A percentile compares a stretch with the other conserved stretches of the same genome.
Conservation (phyloP, 1,284 basidiomycete genomes). For the Cutaneotrichosporon arboriforme region DNA sequence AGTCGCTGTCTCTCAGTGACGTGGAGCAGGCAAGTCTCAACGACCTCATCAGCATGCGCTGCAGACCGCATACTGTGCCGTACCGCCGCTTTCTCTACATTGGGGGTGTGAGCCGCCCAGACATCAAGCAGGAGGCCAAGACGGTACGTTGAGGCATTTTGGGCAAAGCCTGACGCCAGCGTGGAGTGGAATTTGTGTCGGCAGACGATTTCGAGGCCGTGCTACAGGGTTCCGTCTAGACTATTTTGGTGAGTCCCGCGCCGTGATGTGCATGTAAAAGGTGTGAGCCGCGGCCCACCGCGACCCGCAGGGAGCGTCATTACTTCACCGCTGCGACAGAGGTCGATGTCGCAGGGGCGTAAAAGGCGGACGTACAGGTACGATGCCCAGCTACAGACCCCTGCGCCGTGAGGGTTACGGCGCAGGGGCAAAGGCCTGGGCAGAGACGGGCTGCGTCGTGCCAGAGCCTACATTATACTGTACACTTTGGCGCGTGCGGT, state of each 20-base stretch:
- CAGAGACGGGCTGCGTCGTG: conserved; percentile 1
- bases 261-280: conserved; percentile 27
- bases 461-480: no score
- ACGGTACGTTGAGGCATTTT: no score
- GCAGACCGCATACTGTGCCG: conserved; percentile 25
- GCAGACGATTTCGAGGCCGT: conserved; percentile 30
- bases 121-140: not conserved
- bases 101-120: conserved; percentile 14
- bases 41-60: conserved; percentile 29
- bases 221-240: conserved; percentile 20
- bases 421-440: conserved; percentile 19
- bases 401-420: conserved; percentile 1
- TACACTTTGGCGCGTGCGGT: no score
- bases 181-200: conserved; percentile 23
- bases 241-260: conserved; percentile 14
- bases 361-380: conserved; percentile 21
- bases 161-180: not conserved
- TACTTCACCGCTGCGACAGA: conserved; percentile 8
- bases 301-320: conserved; percentile 9
- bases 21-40: conserved; percentile 22
- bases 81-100: conserved; percentile 35
- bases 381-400: conserved; percentile 11
- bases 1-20: conserved; percentile 5
- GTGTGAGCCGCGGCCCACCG: conserved; percentile 18
- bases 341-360: conserved; percentile 6